A percentile compares a stretch with the other conserved stretches of the same genome.
These are phyloP conservation scores for Plasmodium gallinaceum DNA, from an alignment of 169 alveolate species.

Conservation along the genomic window DNA sequence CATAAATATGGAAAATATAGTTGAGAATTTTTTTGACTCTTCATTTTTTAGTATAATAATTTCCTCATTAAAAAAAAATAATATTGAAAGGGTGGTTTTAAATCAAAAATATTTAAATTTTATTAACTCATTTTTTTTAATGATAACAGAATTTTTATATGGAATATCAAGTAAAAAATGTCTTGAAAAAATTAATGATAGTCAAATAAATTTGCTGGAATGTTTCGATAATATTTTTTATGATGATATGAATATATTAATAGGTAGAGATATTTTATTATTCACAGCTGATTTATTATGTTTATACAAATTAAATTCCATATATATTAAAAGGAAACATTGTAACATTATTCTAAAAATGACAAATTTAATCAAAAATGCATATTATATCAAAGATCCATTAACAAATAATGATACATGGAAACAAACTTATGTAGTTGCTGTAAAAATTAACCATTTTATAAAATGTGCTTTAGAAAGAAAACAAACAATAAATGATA, in stretches of 20 bases:
- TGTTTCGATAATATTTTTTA: slow-evolving; percentile 42
- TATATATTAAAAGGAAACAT: slow-evolving; percentile 71
- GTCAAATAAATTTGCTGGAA: slow-evolving; percentile 29
- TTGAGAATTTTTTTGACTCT: slow-evolving; percentile 60
- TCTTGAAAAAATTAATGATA: slow-evolving; percentile 52
- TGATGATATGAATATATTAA: slow-evolving; percentile 60
- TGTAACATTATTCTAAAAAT: slow-evolving; percentile 32
- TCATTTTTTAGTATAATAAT: slow-evolving; percentile 41
- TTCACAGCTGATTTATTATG: slow-evolving; percentile 71
- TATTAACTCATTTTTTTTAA: slow-evolving; percentile 68
- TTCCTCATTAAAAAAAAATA: slow-evolving; percentile 46
- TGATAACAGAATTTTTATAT: slow-evolving; percentile 70
- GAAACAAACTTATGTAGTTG: slow-evolving; percentile 64
- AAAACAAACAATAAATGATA: slow-evolving; percentile 49
- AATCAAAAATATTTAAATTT: slow-evolving; percentile 43
- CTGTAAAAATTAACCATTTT: slow-evolving; percentile 58
- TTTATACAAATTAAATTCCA: slow-evolving; percentile 60
- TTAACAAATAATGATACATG: slow-evolving; percentile 45
- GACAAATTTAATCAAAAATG: slow-evolving; percentile 26
- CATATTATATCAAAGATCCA: slow-evolving; percentile 25
- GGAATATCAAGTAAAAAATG: slow-evolving; percentile 29
- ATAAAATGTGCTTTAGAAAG: slow-evolving; percentile 55
- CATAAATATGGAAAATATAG: slow-evolving; percentile 62
- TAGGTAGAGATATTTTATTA: slow-evolving; percentile 60
- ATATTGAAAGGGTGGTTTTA: slow-evolving; percentile 36